phyloP scores from a whole-genome alignment of 1,139 yeast species.

The Scheffersomyces illinoinensis region DNA sequence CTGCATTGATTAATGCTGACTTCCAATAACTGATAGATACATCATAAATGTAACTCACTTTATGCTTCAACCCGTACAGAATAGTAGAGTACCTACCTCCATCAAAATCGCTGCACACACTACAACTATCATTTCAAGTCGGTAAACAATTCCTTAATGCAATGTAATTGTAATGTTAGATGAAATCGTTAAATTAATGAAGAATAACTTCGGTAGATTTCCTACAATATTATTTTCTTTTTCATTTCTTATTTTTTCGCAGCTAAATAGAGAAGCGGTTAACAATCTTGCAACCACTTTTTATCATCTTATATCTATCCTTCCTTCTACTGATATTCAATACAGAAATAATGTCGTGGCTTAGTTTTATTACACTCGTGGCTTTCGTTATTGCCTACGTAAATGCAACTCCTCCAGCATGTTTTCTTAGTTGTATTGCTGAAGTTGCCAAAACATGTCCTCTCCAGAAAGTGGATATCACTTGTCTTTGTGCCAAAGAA shows the following conservation, averaged over 20 bases:
- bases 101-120: neutral
- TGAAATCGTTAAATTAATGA: too few relatives aligned
- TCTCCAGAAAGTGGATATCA: constrained; percentile 32
- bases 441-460: constrained; percentile 37
- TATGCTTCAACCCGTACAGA: neutral
- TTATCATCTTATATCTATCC: too few relatives aligned
- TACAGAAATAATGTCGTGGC: neutral
- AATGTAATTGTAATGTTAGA: neutral
- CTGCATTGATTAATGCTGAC: too few relatives aligned
- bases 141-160: neutral
- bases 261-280: neutral
- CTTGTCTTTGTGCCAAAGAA: constrained; percentile 41
- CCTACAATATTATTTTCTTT: neutral
- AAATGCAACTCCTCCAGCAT: constrained; percentile 55
- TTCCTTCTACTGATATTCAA: neutral
- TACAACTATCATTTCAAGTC: neutral
- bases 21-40: too few relatives aligned
- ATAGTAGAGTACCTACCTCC: neutral
- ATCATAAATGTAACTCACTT: too few relatives aligned
- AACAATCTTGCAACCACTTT: neutral
- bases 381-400: neutral
- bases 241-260: neutral
- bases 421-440: constrained; percentile 47
- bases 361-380: neutral
- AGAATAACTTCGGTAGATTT: neutral